Base-by-base conservation (phyloP, 2,329 filamentous ascomycete species). In the Diplodia scrobiculata region DNA sequence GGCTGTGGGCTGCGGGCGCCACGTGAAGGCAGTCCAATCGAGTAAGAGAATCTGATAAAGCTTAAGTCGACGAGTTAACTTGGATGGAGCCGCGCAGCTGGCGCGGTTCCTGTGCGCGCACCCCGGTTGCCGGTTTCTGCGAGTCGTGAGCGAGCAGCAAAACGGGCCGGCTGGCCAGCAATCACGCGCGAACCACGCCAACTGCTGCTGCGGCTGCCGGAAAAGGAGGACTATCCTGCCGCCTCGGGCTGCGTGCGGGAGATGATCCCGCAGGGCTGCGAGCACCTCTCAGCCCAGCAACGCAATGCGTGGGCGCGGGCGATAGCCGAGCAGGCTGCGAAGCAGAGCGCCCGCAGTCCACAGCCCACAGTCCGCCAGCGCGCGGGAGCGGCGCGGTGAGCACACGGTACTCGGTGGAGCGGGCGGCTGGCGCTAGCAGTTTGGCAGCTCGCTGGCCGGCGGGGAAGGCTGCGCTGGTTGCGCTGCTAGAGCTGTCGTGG, bases 131-230 rank as follows among this genome's bases (percentile, higher is more conserved):
- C 58, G 58, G 58, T 62, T 59, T 50, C 58, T 62, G 58, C 58
- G 58, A 62, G 45, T 62, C 58, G 58, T 50, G 45, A 47, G 55
- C 27, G 53, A 47, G 55, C 54, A 47, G 55, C 53, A 41, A 60
- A 53, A 60, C 55, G 55, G 55, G 21, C 55, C 55, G 55, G 55
- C 55, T 60, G 19, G 38, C 29, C 55, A 62, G 21, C 38, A 36
- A 48, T 62, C 58, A 62, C 58, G 58, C 58, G 55, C 55, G 55
- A 60, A 41, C 55, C 55, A 60, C 55, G 58, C 58, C 58, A 62
- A n/a, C 58, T 47, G 38, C 55, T 60, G 52, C 52, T 36, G 52
- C 52, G 50, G 50, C 27, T 52, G 21, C 53, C 38, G 10, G 52
- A 60, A 60, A 60, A 62, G 58, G 58, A 62, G 58, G 41, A 17